Conservation (phyloP, 2,329 filamentous ascomycete genomes). For the Neophaeococcomyces mojaviensis region DNA sequence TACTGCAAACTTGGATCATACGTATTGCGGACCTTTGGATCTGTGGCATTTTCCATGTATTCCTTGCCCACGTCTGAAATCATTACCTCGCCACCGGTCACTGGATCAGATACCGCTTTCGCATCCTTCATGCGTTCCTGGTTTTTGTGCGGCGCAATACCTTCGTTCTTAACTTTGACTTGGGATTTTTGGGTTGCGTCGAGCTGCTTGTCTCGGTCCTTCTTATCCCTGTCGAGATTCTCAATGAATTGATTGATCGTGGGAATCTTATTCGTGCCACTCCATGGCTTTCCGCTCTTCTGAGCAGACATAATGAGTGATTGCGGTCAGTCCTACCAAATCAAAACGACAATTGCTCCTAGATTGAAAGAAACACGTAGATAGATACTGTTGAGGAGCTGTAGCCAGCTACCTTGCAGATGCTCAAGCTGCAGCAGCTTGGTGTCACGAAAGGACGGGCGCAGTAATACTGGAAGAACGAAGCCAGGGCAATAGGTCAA, state of each 20-base stretch:
- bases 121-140: conserved; percentile 40
- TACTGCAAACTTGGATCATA: background rate
- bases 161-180: conserved; percentile 32
- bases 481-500: no score
- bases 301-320: conserved; percentile 25
- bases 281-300: conserved; percentile 64
- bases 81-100: conserved; percentile 75
- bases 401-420: no score
- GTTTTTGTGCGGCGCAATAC: conserved; percentile 40
- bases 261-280: conserved; percentile 73
- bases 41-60: conserved; percentile 61
- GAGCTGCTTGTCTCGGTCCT: conserved; percentile 62
- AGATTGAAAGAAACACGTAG: no score
- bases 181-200: conserved; percentile 30
- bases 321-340: background rate
- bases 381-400: no score
- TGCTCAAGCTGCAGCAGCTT: no score
- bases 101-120: conserved; percentile 72
- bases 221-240: conserved; percentile 71
- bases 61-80: conserved; percentile 74
- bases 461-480: no score
- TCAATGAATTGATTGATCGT: conserved; percentile 80
- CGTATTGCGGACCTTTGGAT: conserved; percentile 53
- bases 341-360: no score
- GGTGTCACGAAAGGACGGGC: no score